Base-by-base conservation (phyloP, 2,329 filamentous ascomycete species). In the Calonectria pseudoturangicola region DNA sequence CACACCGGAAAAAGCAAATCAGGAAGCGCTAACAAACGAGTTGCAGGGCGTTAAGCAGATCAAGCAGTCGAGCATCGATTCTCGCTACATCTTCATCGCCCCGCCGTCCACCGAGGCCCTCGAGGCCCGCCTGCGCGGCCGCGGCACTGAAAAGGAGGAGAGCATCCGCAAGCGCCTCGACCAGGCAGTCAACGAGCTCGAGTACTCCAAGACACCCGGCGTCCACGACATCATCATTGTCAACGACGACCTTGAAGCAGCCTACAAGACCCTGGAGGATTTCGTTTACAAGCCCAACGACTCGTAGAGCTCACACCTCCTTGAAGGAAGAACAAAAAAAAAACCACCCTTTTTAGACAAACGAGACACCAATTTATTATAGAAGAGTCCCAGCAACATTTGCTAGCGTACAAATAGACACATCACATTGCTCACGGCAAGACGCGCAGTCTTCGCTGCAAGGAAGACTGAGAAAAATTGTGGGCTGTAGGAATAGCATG, bases 21-120 rank as follows among this genome's bases (percentile, higher is more conserved):
- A 98, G 83, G 97, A 98, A 81, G 95, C 33, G 33, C 33, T 36
- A 36, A 36, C 33, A 36, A 36, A 33, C 12, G 33, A 36, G 33
- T 12, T 98, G 94, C 94, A 98, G 79, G 96, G 96, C 72, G 95
- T 98, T 68, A 98, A 98, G 88, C 96, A 98, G 86, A 94, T 98
- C 82, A 95, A 95, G 84, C 89, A 90, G 72, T 94, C 93, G 56
- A 89, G 88, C 78, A 90, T 96, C 74, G 89, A 92, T 72, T 94
- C 95, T 15, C 92, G 94, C 71, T 98, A 95, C 86, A 86, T 98
- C 76, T 98, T 98, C 84, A 89, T 98, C 73, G 91, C 94, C 36
- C 96, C 96, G 12, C 96, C 96, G 0, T 93, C 90, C 4, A 86
- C 93, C 75, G 92, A 93, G 80, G 89, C 92, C 68, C 89, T 98